Evolutionary conservation across 2,329 filamentous ascomycete species (phyloP).

Genomic region (Ploettnerulaceae sp.): DNA sequence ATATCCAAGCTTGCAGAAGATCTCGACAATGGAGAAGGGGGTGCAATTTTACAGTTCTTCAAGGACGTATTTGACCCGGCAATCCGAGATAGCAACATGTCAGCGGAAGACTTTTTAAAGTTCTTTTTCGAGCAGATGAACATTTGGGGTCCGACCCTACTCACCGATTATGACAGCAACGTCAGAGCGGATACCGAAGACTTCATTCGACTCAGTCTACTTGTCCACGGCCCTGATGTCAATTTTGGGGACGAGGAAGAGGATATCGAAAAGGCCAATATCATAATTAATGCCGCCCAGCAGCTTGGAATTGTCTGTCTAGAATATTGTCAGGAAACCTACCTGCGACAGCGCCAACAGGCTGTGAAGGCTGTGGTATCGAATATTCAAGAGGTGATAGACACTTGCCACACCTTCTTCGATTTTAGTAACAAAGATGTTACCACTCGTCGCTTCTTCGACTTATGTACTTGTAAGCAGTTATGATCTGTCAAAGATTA

Average conservation of each 20-base stretch:
- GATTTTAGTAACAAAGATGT: constrained; percentile 20
- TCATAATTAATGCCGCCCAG: constrained; percentile 19
- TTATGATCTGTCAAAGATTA: not conserved
- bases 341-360: constrained; percentile 26
- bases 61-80: constrained; percentile 23
- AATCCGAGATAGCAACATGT: constrained; percentile 32
- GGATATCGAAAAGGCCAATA: constrained; percentile 12
- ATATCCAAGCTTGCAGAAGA: constrained; percentile 24
- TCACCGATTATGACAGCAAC: constrained; percentile 44
- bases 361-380: constrained; percentile 27
- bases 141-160: constrained; percentile 47
- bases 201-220: constrained; percentile 25
- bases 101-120: constrained; percentile 35
- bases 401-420: constrained; percentile 25
- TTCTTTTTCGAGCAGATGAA: constrained; percentile 38
- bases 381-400: constrained; percentile 28
- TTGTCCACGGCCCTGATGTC: constrained; percentile 16
- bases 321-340: constrained; percentile 29
- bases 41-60: constrained; percentile 33
- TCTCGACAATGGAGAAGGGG: constrained; percentile 30
- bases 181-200: constrained; percentile 41
- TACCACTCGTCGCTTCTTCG: constrained; percentile 12
- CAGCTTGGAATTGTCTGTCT: constrained; percentile 30
- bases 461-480: constrained; percentile 22
- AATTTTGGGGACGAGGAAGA: constrained; percentile 16